Evolutionary conservation across 2,329 filamentous ascomycete species (phyloP), one percentile per base, ranked within the genome.

Genomic region (Neocucurbitaria cava): DNA sequence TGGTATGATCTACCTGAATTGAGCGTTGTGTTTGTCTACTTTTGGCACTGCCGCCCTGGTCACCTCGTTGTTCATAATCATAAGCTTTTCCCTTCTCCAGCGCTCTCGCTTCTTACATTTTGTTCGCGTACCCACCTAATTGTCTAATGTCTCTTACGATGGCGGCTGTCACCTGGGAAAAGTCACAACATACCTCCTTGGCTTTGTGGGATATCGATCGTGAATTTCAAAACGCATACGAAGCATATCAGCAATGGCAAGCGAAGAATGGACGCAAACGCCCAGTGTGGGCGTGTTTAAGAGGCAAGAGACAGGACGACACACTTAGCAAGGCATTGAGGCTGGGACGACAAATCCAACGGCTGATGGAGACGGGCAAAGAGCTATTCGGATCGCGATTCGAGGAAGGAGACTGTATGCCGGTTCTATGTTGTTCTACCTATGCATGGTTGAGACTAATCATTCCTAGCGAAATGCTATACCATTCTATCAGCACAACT

Each of bases 191-290:
- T 49, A 62, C 65, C 11, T 68, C 65, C 9, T 62, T 74, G 21
- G 64, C 66, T 8, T 60, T 75, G 5, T 75, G 72, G 72, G 71
- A 75, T 49, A 73, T 75, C 40, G 72, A 74, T 21, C 69, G 65
- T 49, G 70, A 73, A 40, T 74, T 75, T 42, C 69, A 71, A 39
- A 69, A 70, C 42, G 63, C 69, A 17, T 55, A 69, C 52, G 69
- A 74, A 24, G 63, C 68, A 11, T 75, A 75, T 53, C 64, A 69
- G 50, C 70, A 71, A 58, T 68, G 67, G 59, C 59, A 65, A 47
- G 55, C 62, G 9, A 61, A 62, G 18, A 54, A 62, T 30, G 59
- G 52, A 21, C 61, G 57, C 26, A 66, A 54, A 40, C 62, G 68
- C 4, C 54, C 68, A 6, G 41, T 49, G 15, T 75, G 68, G 72